Evolutionary conservation across 768 basidiomycete genomes (phyloP), one percentile per base, ranked within the genome.

Genomic region (Amanita pseudoporphyria): DNA sequence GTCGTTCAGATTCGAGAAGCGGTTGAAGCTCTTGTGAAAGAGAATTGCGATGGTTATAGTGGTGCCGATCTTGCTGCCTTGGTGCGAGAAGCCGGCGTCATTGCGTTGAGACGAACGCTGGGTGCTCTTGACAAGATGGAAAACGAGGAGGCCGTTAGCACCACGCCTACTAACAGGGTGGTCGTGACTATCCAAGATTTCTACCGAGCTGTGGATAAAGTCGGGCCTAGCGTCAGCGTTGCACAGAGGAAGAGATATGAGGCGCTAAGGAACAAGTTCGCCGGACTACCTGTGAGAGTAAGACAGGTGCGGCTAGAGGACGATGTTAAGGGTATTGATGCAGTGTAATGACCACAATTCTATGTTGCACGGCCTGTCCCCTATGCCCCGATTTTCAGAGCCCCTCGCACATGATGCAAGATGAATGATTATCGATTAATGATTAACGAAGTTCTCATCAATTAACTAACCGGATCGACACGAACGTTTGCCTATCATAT

Each of bases 31-130:
- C 65, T 93, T 26, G 75, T 86, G 9, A 64, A 68, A 39, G 74
- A 76, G 16, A 62, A 67, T 26, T 89, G 88, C 55, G 90, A 92
- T 31, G 93, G 91, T 10, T 94, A 89, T 62, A 92, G 87, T 57
- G 93, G 93, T 6, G 93, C 93, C 0, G 93, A 97, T 67, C 69
- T 96, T 5, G 89, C 92, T 1, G 80, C 90, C 2, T 67, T 95
- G 22, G 87, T 94, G 9, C 71, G 93, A 35, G 93, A 96, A 64
- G 90, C 93, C 0, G 92, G 89, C 3, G 91, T 95, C 1, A 67
- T 75, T n/a, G 90, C 93, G 0, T 67, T 97, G 50, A 76, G 77
- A 52, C 71, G 81, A 1, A 76, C 77, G 2, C 64, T 88, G 18
- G 88, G 87, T 3, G 73, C 77, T 19, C 70, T 90, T 50, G 83